Base-by-base conservation (phyloP, 2,329 filamentous ascomycete species). In the Ceratocystis huliohia region DNA sequence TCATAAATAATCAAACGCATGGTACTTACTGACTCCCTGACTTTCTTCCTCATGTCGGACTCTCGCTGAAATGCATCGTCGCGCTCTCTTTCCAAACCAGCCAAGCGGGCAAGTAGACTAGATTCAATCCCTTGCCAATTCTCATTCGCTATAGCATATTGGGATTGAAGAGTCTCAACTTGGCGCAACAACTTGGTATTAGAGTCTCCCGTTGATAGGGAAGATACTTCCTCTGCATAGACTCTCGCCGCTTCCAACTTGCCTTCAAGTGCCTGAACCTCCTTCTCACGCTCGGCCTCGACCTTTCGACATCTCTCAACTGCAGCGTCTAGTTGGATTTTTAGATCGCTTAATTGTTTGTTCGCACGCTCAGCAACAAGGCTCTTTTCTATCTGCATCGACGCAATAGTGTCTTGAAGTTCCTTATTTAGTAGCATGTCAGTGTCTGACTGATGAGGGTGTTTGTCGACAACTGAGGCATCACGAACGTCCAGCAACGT, bases 41-140 rank as follows among this genome's bases (percentile, higher is more conserved):
- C 88, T 76, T 95, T 97, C 74, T 88, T 90, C 70, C 94, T 83
- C 76, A 96, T 84, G 48, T 97, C 94, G 4, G 84, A 87, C 76
- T 99, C 94, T 67, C 90, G 86, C 70, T 86, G 86, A 63, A 85
- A 81, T 7, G 89, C 84, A 72, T 99, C 94, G 72, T 97, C 92
- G 66, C 90, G 85, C 74, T 99, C 95, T 73, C 88, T 94, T 74
- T 99, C 94, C 8, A 97, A 79, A 63, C 80, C 87, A 3, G 86
- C 82, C 10, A 94, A 82, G 67, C 92, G 84, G 25, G 89, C 85
- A 63, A 93, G 82, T 41, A 99, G 77, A 1, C 89, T 95, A 8
- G 88, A 84, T 75, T 99, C 93, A 69, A 99, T 95, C 0, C 91
- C 90, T 73, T 96, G 92, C 94, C 95, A 99, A 72, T 99, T 99